phyloP scores from a whole-genome alignment of 2,329 filamentous ascomycete species.

The Neonectria faginata region DNA sequence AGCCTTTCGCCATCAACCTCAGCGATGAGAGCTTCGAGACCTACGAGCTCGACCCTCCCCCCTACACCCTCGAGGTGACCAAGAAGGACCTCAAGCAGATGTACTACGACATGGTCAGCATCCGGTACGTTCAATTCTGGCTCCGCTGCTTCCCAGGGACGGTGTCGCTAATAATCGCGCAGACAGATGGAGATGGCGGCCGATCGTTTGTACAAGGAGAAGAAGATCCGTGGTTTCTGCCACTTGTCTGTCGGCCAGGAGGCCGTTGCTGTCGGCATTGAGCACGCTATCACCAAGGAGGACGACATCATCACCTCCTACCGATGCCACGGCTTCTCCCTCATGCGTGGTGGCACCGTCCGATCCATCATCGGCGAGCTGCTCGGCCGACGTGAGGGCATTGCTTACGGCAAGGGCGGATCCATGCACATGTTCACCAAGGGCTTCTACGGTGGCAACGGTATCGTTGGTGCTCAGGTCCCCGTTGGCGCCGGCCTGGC shows the following conservation, averaged over 20 bases:
- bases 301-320: conserved; percentile 98
- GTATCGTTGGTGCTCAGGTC: conserved; percentile 98
- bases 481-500: conserved; percentile 96
- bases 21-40: conserved; percentile 99
- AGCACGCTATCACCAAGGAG: conserved; percentile 90
- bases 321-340: conserved; percentile 97
- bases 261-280: conserved; percentile 96
- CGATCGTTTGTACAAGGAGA: conserved; percentile 99
- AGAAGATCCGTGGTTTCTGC: conserved; percentile 99
- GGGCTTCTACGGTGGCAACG: conserved; percentile 98
- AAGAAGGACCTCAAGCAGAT: conserved; percentile 99
- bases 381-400: conserved; percentile 93
- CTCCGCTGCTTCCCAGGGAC: background rate
- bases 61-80: conserved; percentile 91
- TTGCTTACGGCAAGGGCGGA: conserved; percentile 98
- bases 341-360: conserved; percentile 93
- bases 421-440: conserved; percentile 99
- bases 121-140: conserved; percentile 73
- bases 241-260: conserved; percentile 98
- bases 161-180: conserved; percentile 48
- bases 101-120: conserved; percentile 97
- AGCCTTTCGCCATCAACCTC: conserved; percentile 90
- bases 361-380: conserved; percentile 96
- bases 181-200: conserved; percentile 99
- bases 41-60: conserved; percentile 96